Conservation (phyloP, 2,329 filamentous ascomycete genomes). For the Alternaria arbusti region DNA sequence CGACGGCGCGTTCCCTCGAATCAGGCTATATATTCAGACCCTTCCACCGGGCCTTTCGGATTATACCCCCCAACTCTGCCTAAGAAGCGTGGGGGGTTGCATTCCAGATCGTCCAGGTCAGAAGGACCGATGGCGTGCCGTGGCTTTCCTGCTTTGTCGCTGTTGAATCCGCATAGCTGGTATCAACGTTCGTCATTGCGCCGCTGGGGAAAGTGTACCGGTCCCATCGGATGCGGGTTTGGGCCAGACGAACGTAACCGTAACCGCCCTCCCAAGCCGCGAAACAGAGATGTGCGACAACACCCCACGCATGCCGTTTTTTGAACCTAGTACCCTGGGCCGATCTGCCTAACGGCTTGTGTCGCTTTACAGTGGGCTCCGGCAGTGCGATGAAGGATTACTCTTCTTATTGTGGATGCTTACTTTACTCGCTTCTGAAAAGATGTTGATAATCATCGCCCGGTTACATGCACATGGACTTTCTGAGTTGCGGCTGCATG, state of each 20-base stretch:
- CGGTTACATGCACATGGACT: constrained; percentile 23
- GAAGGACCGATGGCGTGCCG: constrained; percentile 4
- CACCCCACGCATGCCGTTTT: constrained; percentile 8
- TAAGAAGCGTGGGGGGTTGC: constrained; percentile 6
- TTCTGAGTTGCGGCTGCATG: constrained; percentile 23
- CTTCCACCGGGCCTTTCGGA: constrained; percentile 1
- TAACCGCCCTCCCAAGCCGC: neutral
- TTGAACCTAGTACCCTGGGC: constrained; percentile 14
- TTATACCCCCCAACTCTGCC: neutral
- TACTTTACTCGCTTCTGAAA: neutral
- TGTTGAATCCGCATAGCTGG: constrained; percentile 3
- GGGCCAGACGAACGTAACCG: constrained; percentile 4
- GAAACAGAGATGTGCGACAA: neutral
- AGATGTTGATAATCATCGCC: constrained; percentile 5
- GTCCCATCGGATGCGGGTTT: constrained; percentile 1
- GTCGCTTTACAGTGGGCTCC: neutral
- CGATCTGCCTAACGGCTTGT: constrained; percentile 13
- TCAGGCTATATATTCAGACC: constrained; percentile 7
- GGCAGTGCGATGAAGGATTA: neutral
- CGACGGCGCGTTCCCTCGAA: neutral
- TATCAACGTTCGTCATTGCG: constrained; percentile 7
- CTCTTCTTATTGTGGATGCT: neutral
- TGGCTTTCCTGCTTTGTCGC: neutral
- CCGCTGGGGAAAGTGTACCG: constrained; percentile 9
- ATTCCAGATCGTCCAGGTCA: neutral